These are phyloP conservation scores for Trichoderma orchidacearum DNA, from an alignment of 495 filamentous ascomycete species.

Conservation along the genomic window DNA sequence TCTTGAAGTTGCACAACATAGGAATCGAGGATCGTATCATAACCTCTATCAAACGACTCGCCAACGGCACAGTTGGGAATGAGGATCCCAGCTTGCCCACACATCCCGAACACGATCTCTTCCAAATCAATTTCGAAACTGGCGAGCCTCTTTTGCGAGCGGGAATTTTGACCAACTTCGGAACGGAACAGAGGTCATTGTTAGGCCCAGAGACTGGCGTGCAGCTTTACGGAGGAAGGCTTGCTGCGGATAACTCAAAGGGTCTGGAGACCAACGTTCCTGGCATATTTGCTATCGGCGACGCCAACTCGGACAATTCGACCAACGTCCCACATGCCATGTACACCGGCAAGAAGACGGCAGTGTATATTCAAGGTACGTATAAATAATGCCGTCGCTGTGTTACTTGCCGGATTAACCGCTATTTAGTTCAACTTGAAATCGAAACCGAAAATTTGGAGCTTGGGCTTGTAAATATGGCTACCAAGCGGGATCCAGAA, in stretches of 20 bases:
- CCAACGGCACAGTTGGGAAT: conserved; percentile 21
- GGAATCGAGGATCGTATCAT: conserved; percentile 40
- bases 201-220: conserved; percentile 27
- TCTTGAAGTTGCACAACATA: conserved; percentile 5
- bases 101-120: conserved; percentile 30
- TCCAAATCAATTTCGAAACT: conserved; percentile 37
- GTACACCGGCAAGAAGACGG: conserved; percentile 41
- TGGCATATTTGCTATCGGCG: conserved; percentile 14
- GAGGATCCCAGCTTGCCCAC: conserved; percentile 24
- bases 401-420: not conserved
- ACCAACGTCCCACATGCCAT: conserved; percentile 49
- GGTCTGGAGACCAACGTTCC: conserved; percentile 9
- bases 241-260: conserved; percentile 27
- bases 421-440: not conserved
- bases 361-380: conserved; percentile 42
- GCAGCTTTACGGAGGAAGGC: conserved; percentile 25
- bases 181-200: conserved; percentile 12
- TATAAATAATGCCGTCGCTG: not conserved
- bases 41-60: conserved; percentile 27
- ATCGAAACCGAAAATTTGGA: not conserved
- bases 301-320: conserved; percentile 38
- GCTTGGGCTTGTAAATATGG: not conserved
- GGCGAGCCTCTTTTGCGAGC: conserved; percentile 25
- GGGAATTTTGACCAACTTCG: conserved; percentile 9
- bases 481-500: not conserved